Evolutionary conservation across 2,329 filamentous ascomycete species (phyloP), one percentile per base, ranked within the genome.

Genomic region (Cladosporium halotolerans): DNA sequence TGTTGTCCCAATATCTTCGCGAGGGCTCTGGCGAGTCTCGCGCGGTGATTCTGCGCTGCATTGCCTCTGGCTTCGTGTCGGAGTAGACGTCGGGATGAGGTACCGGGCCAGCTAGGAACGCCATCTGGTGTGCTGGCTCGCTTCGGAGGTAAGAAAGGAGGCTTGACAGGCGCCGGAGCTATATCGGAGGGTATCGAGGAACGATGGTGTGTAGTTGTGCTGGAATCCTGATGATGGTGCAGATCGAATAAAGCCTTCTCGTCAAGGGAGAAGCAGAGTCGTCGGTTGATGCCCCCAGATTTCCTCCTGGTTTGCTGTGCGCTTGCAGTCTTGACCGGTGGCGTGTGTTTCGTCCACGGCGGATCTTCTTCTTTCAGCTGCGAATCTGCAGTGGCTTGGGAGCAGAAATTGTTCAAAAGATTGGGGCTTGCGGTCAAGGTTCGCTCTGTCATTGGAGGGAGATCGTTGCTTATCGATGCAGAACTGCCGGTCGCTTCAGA

Each of bases 41-140:
- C 19, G 31, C 8, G 38, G 14, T 13, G 23, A 31, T 16, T 28
- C 28, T 4, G 39, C 7, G 32, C 44, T 14, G 48, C 14, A n/a
- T 32, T 13, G 13, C 32, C 19, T 13, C n/a, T 18, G 2, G 10
- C n/a, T 4, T 39, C 13, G 36, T 16, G 23, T 14, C 19, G 7
- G 45, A 13, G 7, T 50, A 8, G 14, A 48, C 38, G 32, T 44
- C 23, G 23, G 43, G 38, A 16, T 55, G 11, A 11, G 38, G 42
- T 9, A 19, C 55, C 57, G 2, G 62, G 62, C 66, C 66, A 68
- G 18, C 61, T 55, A 10, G 63, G 64, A 4, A 64, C 43, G 5
- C 65, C 66, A 9, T 58, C 52, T 2, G 65, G 65, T n/a, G 63
- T 67, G n/a, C 28, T 45, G 9, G 48, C 47, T 4, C 65, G 63